Base-by-base conservation (phyloP, 345 rosid species). In the Pelargonium nanum region DNA sequence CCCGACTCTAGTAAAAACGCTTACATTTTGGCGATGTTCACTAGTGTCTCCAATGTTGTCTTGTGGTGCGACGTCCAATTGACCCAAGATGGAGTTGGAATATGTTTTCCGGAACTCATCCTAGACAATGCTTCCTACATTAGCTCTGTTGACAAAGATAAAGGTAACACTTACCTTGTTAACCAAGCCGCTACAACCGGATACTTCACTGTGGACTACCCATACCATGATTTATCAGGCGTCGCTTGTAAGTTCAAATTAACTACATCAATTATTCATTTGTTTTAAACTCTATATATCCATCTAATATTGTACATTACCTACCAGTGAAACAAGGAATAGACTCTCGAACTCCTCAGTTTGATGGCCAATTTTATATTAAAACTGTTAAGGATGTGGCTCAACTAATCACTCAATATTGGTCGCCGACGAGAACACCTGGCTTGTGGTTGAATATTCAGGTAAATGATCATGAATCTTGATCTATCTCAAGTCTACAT, bases 41-140 rank as follows among this genome's bases (percentile, higher is more conserved):
- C 76, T 16, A 72, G 97, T 69, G 62, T 64, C 0, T 6, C 75
- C 0, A 57, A 63, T 75, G 64, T 74, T 32, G 56, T 81, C 45
- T 63, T 78, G 1, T 89, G 88, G 96, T 93, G 99, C 75, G 94
- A 93, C 70, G 81, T 93, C 53, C 99, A 93, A 70, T 77, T 93
- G 25, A 85, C 94, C 8, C 89, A 87, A 68, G 99, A 93, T 75
- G 65, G 32, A 32, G 60, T 52, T 44, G 97, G 96, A 24, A 80
- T 93, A 74, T 93, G 99, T 64, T 72, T 77, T 55, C 82, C 97
- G 59, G 72, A 83, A 68, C 45, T 93, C 53, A 74, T 13, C 32
- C 80, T 93, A 64, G 57, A 70, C 1, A 83, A 85, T 72, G 68
- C 65, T 69, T 81, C 96, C 53, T 25, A 48, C 62, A 72, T 85